Evolutionary conservation across 2,329 filamentous ascomycete species (phyloP), one percentile per base, ranked within the genome.

Genomic region (Lojkania enalia): DNA sequence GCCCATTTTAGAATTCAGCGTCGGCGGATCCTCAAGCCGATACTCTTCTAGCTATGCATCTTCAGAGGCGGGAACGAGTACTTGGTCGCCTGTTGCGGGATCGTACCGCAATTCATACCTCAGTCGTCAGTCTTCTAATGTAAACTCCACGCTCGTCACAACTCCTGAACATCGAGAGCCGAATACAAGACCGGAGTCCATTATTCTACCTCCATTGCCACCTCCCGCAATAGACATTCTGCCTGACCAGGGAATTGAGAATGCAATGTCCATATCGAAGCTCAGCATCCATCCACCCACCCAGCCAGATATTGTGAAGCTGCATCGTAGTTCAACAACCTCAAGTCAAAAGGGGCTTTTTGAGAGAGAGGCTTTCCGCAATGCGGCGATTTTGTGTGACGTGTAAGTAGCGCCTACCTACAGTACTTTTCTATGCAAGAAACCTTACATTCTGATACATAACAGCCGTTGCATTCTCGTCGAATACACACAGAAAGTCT

Each of bases 21-120:
- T 61, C 13, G 55, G 39, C 88, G 75, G n/a, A 84, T 90, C 87
- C 85, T 90, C 74, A 90, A 87, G 71, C 91, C 91, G 57, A 90
- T 90, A 71, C 92, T 96, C 59, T 88, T 87, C 19, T 84, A 84
- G 70, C 92, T 90, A 63, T 94, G 92, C 70, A 92, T 90, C 71
- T 87, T 94, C 40, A 94, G 81, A 67, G 94, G 89, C 46, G 4
- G 51, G 50, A 12, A 39, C 51, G 13, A 60, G 49, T 25, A 48
- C 44, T 29, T 46, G 51, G 4, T 60, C 55, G 42, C 36, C 42
- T 5, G 49, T 42, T 25, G 46, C 49, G n/a, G 7, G 39, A 3
- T 19, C 27, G 6, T 40, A 32, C 20, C 16, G 46, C 27, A 16
- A 27, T 11, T 40, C 49, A n/a, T 18, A 30, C 15, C n/a, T 41